These are phyloP conservation scores for Byssochlamys sp. DNA, from an alignment of 2,329 filamentous ascomycete genomes.

Conservation along the genomic window DNA sequence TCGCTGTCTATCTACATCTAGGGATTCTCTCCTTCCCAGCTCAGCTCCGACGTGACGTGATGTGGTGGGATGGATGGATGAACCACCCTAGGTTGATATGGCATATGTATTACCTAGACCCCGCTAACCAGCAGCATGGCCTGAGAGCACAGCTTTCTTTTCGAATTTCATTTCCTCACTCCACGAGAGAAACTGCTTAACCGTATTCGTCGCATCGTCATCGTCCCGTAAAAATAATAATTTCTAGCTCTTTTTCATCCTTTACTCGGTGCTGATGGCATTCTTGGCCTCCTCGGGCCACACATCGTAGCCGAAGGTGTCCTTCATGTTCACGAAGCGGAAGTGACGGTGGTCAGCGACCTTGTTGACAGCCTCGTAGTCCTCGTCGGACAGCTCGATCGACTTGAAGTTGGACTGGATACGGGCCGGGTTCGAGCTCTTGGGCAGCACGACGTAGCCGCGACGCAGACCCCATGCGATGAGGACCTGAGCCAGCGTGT, in stretches of 20 bases:
- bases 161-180: neutral
- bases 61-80: neutral
- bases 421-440: constrained; percentile 57
- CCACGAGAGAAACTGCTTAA: neutral
- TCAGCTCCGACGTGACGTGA: neutral
- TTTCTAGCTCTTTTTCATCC: neutral
- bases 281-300: constrained; percentile 49
- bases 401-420: constrained; percentile 61
- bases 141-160: neutral
- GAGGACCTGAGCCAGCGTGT: constrained; percentile 52
- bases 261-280: constrained; percentile 3
- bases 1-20: neutral
- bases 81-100: neutral
- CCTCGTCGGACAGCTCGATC: constrained; percentile 48
- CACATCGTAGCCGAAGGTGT: constrained; percentile 65
- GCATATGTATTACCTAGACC: neutral
- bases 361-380: constrained; percentile 51
- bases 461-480: constrained; percentile 58
- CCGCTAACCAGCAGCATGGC: neutral
- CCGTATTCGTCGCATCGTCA: neutral
- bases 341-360: constrained; percentile 58
- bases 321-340: constrained; percentile 74
- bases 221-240: neutral
- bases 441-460: constrained; percentile 59
- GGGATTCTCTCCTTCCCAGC: neutral